phyloP scores from a whole-genome alignment of 495 filamentous ascomycete species.

The Lasiosphaeris hirsuta region DNA sequence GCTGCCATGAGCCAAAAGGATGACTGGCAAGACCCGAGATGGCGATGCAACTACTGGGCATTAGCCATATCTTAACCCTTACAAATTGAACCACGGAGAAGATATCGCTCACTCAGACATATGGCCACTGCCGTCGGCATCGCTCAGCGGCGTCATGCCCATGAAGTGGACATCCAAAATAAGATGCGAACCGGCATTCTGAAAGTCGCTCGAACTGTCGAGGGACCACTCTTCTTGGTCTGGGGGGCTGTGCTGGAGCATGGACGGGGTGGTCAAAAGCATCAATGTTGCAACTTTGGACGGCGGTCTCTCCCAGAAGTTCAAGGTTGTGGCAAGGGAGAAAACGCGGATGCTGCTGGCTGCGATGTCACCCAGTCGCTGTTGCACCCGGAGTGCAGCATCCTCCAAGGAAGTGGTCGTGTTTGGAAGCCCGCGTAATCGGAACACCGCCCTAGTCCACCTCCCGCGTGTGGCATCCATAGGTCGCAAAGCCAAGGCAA shows the following conservation, averaged over 20 bases:
- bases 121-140: conserved; percentile 2
- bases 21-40: conserved; percentile 26
- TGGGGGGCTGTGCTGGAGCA: background rate
- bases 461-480: too few species aligned
- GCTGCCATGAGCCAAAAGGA: conserved; percentile 25
- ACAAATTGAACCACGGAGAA: too few species aligned
- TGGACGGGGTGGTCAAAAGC: background rate
- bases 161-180: conserved; percentile 14
- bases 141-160: conserved; percentile 10
- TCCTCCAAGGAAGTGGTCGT: background rate
- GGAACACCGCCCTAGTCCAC: background rate
- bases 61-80: background rate
- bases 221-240: background rate
- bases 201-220: background rate
- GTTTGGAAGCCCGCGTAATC: background rate
- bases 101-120: conserved; percentile 6
- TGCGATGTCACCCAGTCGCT: background rate
- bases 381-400: background rate
- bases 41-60: conserved; percentile 16
- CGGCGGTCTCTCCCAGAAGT: background rate
- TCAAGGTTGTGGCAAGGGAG: background rate
- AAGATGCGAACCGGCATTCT: background rate
- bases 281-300: conserved; percentile 3
- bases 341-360: background rate
- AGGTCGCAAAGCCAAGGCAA: too few species aligned